Evolutionary conservation across 2,329 filamentous ascomycete genomes (phyloP).

Genomic region (Fusarium sp.): DNA sequence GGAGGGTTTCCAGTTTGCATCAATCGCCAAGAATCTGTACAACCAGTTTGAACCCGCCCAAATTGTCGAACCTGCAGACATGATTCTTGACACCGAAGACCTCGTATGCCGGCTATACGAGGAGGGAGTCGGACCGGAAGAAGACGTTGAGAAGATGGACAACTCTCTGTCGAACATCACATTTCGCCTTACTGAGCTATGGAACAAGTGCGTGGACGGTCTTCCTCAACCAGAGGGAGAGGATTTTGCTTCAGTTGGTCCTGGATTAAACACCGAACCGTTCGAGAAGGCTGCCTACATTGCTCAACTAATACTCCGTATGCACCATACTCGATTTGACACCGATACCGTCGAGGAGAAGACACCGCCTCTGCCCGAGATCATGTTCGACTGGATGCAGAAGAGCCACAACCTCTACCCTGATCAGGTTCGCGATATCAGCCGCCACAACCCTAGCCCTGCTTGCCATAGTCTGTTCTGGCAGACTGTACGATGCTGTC

Average conservation of each 20-base stretch:
- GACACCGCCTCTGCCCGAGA: constrained; percentile 74
- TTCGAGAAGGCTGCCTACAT: constrained; percentile 83
- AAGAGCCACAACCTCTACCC: constrained; percentile 78
- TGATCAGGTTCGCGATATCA: constrained; percentile 74
- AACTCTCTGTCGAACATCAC: constrained; percentile 67
- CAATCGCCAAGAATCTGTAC: constrained; percentile 79
- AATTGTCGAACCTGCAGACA: constrained; percentile 75
- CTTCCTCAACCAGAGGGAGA: constrained; percentile 64
- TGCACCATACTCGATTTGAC: constrained; percentile 75
- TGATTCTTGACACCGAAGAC: constrained; percentile 82
- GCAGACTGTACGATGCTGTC: constrained; percentile 80
- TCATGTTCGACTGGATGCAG: constrained; percentile 86
- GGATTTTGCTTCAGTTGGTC: constrained; percentile 73
- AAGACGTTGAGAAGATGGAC: constrained; percentile 68
- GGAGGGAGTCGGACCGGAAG: constrained; percentile 67
- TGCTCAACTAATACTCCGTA: constrained; percentile 79
- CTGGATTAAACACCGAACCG: constrained; percentile 69
- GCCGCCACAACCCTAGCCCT: constrained; percentile 75
- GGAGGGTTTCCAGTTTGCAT: constrained; percentile 73
- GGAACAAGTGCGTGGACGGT: constrained; percentile 66
- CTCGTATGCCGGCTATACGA: constrained; percentile 74
- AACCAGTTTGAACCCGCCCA: constrained; percentile 65
- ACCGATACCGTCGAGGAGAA: constrained; percentile 55
- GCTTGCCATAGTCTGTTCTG: constrained; percentile 84
- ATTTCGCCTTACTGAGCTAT: constrained; percentile 64